A percentile compares a stretch with the other conserved stretches of the same genome.
Evolutionary conservation across 768 basidiomycete species (phyloP).

Genomic region (Mycena olivaceomarginata): DNA sequence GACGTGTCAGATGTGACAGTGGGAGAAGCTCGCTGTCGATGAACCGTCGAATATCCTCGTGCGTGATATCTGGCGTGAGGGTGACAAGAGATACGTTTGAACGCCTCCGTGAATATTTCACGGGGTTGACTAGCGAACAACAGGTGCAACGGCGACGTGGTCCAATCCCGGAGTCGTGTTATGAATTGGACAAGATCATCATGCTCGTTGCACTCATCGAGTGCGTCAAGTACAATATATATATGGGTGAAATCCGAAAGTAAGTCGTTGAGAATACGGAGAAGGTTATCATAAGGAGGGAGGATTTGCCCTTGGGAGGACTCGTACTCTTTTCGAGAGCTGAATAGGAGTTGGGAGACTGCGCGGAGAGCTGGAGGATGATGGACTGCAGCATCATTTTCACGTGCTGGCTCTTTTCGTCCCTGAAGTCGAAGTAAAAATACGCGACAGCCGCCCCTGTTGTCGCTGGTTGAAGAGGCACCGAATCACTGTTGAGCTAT

Average conservation of each 20-base stretch:
- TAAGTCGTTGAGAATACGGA: neutral
- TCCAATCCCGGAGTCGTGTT: neutral
- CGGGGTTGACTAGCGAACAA: neutral
- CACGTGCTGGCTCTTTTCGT: neutral
- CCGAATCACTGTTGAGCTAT: neutral
- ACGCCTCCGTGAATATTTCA: neutral
- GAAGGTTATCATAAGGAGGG: neutral
- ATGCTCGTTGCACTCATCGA: neutral
- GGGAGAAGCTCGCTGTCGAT: neutral
- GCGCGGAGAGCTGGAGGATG: conserved; percentile 1
- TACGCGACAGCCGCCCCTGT: neutral
- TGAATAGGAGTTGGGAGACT: neutral
- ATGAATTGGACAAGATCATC: neutral
- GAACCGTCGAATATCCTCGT: neutral
- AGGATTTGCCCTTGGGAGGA: neutral
- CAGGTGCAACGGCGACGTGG: neutral
- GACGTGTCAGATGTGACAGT: neutral
- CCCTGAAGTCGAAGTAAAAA: conserved; percentile 15
- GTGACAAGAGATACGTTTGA: neutral
- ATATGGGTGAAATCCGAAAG: neutral
- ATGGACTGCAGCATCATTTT: neutral
- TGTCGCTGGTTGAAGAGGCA: neutral
- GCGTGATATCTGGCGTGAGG: neutral
- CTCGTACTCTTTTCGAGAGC: neutral
- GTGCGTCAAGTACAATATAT: neutral